Base-by-base conservation (phyloP, 768 basidiomycete species). In the Leccinum subgranulosum region DNA sequence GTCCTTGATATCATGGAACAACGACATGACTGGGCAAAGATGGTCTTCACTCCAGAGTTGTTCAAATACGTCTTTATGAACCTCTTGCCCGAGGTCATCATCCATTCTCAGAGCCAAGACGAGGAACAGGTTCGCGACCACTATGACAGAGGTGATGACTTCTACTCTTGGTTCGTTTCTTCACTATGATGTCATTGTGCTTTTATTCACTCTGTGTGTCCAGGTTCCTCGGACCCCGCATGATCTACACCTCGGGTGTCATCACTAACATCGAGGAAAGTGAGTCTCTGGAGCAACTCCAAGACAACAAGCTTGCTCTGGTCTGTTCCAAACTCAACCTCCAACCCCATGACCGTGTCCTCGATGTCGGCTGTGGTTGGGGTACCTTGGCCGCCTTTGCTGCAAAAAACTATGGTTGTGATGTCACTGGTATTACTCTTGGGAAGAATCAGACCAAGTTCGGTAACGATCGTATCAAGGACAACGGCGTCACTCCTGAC, bases 161-260 rank as follows among this genome's bases (percentile, higher is more conserved):
- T 98, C 72, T 97, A 98, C 72, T 82, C 79, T 65, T 97, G 95
- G 94, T 54, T 28, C 19, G 54, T 58, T 49, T 51, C 2, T 7
- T 2, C 34, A 6, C n/a, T 1, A 31, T n/a, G 15, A 0, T 15
- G 17, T 54, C 6, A 3, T 9, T 10, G 0, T 28, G 1, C 23
- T 14, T 14, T 33, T 1, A 14, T 14, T 55, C 4, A 60, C 3
- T 3, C 50, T 5, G 55, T 45, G 7, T 11, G 14, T 2, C 4
- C 25, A 89, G 88, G 90, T 96, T 96, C 84, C 82, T 97, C 45
- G 94, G 94, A 10, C 90, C 91, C 6, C 89, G 92, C 59, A 97
- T 97, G 96, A 85, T 99, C 69, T 99, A 98, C 74, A 99, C 97
- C 11, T 95, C 92, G 27, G 97, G 97, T 61, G 80, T 99, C 53